phyloP scores from a whole-genome alignment of 2,329 filamentous ascomycete genomes.

The Botrytis porri region DNA sequence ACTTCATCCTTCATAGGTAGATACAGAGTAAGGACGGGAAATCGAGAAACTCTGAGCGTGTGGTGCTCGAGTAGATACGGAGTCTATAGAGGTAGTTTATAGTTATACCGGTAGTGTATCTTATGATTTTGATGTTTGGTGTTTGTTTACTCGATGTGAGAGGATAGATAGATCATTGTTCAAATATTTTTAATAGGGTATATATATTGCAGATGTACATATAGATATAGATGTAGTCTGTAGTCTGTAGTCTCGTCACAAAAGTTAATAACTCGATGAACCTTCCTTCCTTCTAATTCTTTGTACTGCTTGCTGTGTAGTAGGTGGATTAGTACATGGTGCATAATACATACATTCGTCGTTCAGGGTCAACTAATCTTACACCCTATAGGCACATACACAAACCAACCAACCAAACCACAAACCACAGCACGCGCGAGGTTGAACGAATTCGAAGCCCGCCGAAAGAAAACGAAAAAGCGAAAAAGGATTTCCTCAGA shows the following conservation, averaged over 20 bases:
- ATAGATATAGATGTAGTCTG: too few species aligned
- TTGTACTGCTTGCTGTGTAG: not conserved
- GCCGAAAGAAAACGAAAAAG: not conserved
- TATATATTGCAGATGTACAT: not conserved
- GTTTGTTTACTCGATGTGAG: not conserved
- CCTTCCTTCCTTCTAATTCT: not conserved
- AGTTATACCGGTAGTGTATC: too few species aligned
- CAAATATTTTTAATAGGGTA: not conserved
- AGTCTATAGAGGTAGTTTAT: too few species aligned
- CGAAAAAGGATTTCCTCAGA: not conserved
- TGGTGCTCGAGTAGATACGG: too few species aligned
- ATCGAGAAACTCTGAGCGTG: too few species aligned
- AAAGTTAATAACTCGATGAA: not conserved
- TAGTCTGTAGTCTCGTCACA: not conserved
- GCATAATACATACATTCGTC: not conserved
- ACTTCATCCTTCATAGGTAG: too few species aligned
- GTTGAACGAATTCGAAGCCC: too few species aligned
- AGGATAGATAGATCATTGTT: not conserved
- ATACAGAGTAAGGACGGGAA: too few species aligned
- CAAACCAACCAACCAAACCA: too few species aligned
- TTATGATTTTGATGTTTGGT: too few species aligned
- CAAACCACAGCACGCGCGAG: not conserved
- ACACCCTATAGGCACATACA: not conserved
- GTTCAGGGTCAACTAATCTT: not conserved
- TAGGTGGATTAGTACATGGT: not conserved